Conservation (phyloP, 2,329 filamentous ascomycete species). For the Sporothrix luriei region DNA sequence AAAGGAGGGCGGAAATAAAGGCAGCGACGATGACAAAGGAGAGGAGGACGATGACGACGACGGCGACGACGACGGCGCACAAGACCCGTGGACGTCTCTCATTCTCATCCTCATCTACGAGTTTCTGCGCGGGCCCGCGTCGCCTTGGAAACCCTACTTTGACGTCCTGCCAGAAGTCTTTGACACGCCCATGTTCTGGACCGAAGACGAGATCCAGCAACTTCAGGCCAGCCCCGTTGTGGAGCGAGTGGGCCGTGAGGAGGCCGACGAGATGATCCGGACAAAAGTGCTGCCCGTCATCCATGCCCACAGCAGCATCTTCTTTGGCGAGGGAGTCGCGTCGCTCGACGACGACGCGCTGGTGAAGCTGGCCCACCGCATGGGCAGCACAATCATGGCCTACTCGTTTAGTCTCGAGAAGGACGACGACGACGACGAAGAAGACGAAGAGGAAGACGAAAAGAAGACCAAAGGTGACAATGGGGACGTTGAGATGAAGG, state of each 20-base stretch:
- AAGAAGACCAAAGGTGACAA: slow-evolving; percentile 62
- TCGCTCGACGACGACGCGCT: slow-evolving; percentile 51
- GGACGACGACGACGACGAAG: slow-evolving; percentile 48
- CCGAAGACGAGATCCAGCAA: slow-evolving; percentile 65
- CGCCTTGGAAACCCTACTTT: slow-evolving; percentile 78
- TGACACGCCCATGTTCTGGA: slow-evolving; percentile 91
- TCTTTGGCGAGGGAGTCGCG: slow-evolving; percentile 45
- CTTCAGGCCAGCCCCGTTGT: slow-evolving; percentile 78
- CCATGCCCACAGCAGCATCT: slow-evolving; percentile 50
- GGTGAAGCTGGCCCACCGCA: slow-evolving; percentile 66
- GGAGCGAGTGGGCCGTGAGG: slow-evolving; percentile 72
- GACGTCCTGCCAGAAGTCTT: slow-evolving; percentile 71
- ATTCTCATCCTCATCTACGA: slow-evolving; percentile 85
- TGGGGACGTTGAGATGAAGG: slow-evolving; percentile 42
- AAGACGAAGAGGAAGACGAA: slow-evolving; percentile 43
- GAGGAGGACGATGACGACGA: slow-evolving; percentile 38
- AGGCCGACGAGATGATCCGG: slow-evolving; percentile 71
- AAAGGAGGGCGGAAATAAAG: slow-evolving; percentile 42
- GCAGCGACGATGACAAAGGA: slow-evolving; percentile 42
- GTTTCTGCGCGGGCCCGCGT: slow-evolving; percentile 58
- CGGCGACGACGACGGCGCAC: slow-evolving; percentile 45
- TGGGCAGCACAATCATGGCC: slow-evolving; percentile 89
- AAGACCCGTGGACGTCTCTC: slow-evolving; percentile 56
- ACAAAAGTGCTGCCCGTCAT: slow-evolving; percentile 56
- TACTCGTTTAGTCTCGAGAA: slow-evolving; percentile 78